phyloP scores from a whole-genome alignment of 208 protist genomes.

The Leishmania mexicana region DNA sequence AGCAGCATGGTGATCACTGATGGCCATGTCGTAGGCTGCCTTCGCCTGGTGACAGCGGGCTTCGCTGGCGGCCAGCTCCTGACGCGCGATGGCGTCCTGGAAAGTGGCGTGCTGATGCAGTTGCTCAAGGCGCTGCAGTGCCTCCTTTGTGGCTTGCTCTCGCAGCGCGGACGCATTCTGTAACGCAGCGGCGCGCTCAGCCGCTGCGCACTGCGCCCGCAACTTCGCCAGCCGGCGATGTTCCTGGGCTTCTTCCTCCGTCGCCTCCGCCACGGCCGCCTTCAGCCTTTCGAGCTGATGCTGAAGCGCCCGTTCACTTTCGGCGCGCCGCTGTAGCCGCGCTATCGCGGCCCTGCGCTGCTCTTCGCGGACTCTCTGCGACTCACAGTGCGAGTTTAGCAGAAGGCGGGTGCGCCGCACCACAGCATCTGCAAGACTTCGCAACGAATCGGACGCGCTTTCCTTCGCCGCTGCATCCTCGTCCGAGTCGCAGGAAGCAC shows the following conservation, averaged over 20 bases:
- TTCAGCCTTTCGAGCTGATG: not conserved
- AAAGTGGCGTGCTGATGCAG: conserved; percentile 9
- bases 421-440: conserved; percentile 3
- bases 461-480: not conserved
- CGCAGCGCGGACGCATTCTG: conserved; percentile 3
- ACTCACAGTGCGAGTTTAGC: not conserved
- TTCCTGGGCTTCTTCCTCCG: not conserved
- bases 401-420: not conserved
- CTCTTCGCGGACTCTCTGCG: not conserved
- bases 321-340: conserved; percentile 1
- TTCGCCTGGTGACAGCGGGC: not conserved
- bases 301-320: not conserved
- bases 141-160: not conserved
- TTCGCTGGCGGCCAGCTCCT: conserved; percentile 19
- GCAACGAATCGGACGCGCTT: not conserved
- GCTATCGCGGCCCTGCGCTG: not conserved
- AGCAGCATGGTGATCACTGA: conserved; percentile 5
- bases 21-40: conserved; percentile 8
- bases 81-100: conserved; percentile 8
- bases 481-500: not conserved
- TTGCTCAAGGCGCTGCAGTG: not conserved
- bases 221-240: not conserved
- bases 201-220: conserved; percentile 5
- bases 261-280: not conserved
- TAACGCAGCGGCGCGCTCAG: conserved; percentile 5